phyloP scores from a whole-genome alignment of 805 yeast genomes.

The Phaffomyces opuntiae region DNA sequence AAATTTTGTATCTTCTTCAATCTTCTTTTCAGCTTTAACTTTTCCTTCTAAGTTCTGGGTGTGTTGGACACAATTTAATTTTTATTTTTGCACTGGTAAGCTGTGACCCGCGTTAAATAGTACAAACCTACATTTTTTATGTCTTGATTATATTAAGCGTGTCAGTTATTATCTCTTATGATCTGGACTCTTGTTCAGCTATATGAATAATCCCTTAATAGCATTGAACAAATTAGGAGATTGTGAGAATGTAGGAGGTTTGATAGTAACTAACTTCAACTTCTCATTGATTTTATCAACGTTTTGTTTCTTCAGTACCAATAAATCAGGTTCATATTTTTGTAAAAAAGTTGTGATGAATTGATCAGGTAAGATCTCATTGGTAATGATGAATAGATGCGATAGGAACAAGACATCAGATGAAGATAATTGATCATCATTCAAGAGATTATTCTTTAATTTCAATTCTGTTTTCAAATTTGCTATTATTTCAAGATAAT shows the following conservation, averaged over 20 bases:
- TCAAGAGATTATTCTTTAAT: neutral
- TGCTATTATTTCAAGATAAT: slow-evolving; percentile 6
- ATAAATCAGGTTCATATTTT: slow-evolving; percentile 21
- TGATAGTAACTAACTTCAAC: slow-evolving; percentile 9
- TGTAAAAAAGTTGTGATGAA: slow-evolving; percentile 28
- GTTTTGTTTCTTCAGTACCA: slow-evolving; percentile 10
- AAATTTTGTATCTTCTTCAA: no score
- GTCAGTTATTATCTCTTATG: no score
- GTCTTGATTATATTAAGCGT: no score
- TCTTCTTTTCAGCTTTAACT: no score
- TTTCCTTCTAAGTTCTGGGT: no score
- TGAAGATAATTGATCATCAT: slow-evolving; percentile 16
- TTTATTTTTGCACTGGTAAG: no score
- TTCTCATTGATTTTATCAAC: slow-evolving; percentile 7
- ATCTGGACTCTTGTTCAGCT: neutral
- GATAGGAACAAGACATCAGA: slow-evolving; percentile 32
- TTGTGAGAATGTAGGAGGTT: slow-evolving; percentile 17
- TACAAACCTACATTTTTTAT: no score
- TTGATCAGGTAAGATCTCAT: slow-evolving; percentile 31
- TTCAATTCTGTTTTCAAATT: slow-evolving; percentile 14
- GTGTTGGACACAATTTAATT: no score
- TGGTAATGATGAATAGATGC: slow-evolving; percentile 28
- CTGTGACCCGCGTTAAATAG: no score
- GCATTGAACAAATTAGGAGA: slow-evolving; percentile 20
- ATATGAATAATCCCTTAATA: slow-evolving; percentile 8